These are phyloP conservation scores for Kurtzmaniella natalensis DNA, from an alignment of 1,139 yeast genomes.

Conservation along the genomic window DNA sequence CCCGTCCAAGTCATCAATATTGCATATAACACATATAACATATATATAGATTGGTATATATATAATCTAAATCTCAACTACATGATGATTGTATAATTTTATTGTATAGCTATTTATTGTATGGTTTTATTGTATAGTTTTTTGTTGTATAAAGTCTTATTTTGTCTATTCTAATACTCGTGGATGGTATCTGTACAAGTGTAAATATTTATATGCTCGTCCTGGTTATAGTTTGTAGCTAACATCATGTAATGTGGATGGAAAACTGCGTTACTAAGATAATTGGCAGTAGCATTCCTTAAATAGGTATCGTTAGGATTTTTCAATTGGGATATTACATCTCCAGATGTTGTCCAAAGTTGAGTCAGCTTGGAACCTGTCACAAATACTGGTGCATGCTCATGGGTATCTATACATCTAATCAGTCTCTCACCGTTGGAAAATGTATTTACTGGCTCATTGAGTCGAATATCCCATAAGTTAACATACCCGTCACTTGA, in stretches of 20 bases:
- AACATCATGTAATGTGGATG: conserved; percentile 96
- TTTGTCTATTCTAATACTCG: conserved; percentile 30
- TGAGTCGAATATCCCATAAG: conserved; percentile 82
- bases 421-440: conserved; percentile 55
- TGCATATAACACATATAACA: too few species aligned
- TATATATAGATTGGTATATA: too few species aligned
- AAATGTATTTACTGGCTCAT: conserved; percentile 67
- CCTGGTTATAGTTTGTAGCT: conserved; percentile 83
- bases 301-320: conserved; percentile 48
- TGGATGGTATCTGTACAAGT: conserved; percentile 36
- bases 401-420: conserved; percentile 80
- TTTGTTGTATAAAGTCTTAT: too few species aligned
- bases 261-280: conserved; percentile 63
- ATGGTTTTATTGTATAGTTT: too few species aligned
- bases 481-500: conserved; percentile 79
- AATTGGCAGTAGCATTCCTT: conserved; percentile 43
- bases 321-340: conserved; percentile 57
- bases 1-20: too few species aligned
- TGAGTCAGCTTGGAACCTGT: conserved; percentile 82
- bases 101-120: too few species aligned
- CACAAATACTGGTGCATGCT: conserved; percentile 91
- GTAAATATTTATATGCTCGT: conserved; percentile 67
- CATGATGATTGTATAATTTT: too few species aligned
- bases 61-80: too few species aligned
- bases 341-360: conserved; percentile 85